Evolutionary conservation across 768 basidiomycete genomes (phyloP), one percentile per base, ranked within the genome.

Genomic region (Tricholoma sp.): DNA sequence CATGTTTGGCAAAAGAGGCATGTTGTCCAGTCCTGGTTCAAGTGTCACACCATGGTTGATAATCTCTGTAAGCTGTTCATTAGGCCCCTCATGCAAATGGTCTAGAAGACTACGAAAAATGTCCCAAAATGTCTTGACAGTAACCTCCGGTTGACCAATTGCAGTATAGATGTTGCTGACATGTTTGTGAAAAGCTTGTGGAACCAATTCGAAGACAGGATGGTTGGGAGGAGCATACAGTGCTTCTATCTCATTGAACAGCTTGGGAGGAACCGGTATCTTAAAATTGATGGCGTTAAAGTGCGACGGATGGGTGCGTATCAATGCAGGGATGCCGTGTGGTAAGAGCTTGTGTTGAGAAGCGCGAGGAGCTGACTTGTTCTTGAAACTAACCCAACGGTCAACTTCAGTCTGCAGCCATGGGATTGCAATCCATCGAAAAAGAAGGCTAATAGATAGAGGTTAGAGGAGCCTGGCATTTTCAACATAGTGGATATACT

Each of bases 371-470:
- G 53, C 42, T 0, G 61, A 66, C 12, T 20, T 18, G 52, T 72
- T 73, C 17, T 53, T 37, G 4, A 45, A 61, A 3, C 36, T 6
- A 0, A 54, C 41, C 53, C 64, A 74, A 0, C 41, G 45, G 61
- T 76, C 70, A 7, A 76, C 56, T 55, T 76, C 72, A 1, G 29
- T 39, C 55, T 76, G 74, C 9, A 75, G 53, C 68, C 68, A 74
- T 1, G 72, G 73, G 41, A 76, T 71, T 2, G 68, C 65, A 6
- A 75, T 49, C 68, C 70, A 76, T 2, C 65, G 62, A 54, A 75
- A 77, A 0, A 73, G 52, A 37, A 72, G 50, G 0, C 66, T 69
- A 62, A 0, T 72, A 72, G 8, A 15, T 15, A 39, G 15, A 2
- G n/a, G n/a, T 13, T 5, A 39, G 1, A 39, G 12, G 37, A 39